Evolutionary conservation across 441 rosid species (phyloP).

Genomic region (Viola pubescens): DNA sequence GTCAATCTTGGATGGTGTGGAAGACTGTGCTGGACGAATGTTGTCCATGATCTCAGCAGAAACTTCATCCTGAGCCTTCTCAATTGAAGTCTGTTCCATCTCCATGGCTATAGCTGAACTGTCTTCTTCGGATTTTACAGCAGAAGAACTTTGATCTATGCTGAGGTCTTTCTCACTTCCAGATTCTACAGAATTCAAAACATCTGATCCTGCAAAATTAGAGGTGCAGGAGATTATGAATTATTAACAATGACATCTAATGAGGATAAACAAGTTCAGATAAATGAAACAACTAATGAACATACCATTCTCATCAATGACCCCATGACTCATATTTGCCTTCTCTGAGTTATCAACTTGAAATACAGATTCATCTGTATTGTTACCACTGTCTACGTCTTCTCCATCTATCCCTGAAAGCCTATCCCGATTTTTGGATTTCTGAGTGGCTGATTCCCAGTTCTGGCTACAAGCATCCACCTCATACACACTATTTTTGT

Average conservation of each 20-base stretch:
- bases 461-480: conserved; percentile 3
- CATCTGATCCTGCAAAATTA: conserved; percentile 15
- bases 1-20: too few relatives aligned
- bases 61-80: neutral
- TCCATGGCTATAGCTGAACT: neutral
- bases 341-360: conserved; percentile 11
- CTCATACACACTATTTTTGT: conserved; percentile 2
- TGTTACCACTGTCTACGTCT: conserved; percentile 8
- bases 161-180: neutral
- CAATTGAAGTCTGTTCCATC: neutral
- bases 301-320: conserved; percentile 22
- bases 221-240: neutral
- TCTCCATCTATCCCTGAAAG: conserved; percentile 13
- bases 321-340: neutral
- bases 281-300: neutral
- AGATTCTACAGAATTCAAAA: neutral
- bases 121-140: neutral
- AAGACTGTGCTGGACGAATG: too few relatives aligned
- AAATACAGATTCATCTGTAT: conserved; percentile 12
- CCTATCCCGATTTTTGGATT: conserved; percentile 7
- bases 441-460: conserved; percentile 6
- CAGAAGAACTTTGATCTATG: neutral
- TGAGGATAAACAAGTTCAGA: neutral
- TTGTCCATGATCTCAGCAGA: too few relatives aligned
- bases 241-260: neutral